A percentile compares a stretch with the other conserved stretches of the same genome.
phyloP scores from a whole-genome alignment of 1,284 basidiomycete genomes.

The Ustilago lituana region DNA sequence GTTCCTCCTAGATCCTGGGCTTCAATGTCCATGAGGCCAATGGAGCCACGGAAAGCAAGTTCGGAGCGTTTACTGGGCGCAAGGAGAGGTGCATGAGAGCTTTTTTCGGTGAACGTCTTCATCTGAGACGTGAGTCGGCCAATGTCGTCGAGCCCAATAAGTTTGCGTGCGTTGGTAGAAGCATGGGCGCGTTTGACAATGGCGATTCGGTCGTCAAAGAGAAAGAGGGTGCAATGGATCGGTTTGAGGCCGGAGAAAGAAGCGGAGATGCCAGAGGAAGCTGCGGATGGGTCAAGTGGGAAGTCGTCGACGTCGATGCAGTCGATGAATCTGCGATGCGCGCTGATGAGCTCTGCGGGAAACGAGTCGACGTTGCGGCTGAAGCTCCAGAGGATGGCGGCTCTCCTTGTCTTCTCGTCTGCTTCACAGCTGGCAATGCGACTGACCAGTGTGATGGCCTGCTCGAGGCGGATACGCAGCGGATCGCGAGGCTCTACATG shows the following conservation, averaged over 20 bases:
- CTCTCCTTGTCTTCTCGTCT: conserved; percentile 87
- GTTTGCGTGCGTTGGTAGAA: conserved; percentile 76
- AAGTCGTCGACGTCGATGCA: conserved; percentile 91
- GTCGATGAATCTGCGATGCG: conserved; percentile 86
- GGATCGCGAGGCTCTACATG: conserved; percentile 53
- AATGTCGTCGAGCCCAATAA: conserved; percentile 86
- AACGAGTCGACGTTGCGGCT: conserved; percentile 87
- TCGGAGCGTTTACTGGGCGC: conserved; percentile 75
- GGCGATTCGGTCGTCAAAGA: conserved; percentile 94
- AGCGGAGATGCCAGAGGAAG: conserved; percentile 21
- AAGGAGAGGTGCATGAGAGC: conserved; percentile 60
- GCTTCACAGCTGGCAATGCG: conserved; percentile 91
- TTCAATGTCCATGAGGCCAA: conserved; percentile 84
- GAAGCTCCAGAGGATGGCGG: conserved; percentile 87
- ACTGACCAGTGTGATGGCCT: conserved; percentile 86
- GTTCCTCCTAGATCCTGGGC: conserved; percentile 68
- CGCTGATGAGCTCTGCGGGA: conserved; percentile 72
- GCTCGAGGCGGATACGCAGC: conserved; percentile 75
- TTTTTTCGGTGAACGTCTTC: conserved; percentile 65
- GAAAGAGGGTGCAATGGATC: conserved; percentile 86
- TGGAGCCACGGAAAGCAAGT: conserved; percentile 84
- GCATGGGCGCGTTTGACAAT: conserved; percentile 85
- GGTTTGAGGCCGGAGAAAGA: conserved; percentile 33
- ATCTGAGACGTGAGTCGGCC: conserved; percentile 73
- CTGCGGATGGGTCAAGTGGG: conserved; percentile 29